Evolutionary conservation across 2,329 filamentous ascomycete species (phyloP).

Genomic region (Arachnomyces sp.): DNA sequence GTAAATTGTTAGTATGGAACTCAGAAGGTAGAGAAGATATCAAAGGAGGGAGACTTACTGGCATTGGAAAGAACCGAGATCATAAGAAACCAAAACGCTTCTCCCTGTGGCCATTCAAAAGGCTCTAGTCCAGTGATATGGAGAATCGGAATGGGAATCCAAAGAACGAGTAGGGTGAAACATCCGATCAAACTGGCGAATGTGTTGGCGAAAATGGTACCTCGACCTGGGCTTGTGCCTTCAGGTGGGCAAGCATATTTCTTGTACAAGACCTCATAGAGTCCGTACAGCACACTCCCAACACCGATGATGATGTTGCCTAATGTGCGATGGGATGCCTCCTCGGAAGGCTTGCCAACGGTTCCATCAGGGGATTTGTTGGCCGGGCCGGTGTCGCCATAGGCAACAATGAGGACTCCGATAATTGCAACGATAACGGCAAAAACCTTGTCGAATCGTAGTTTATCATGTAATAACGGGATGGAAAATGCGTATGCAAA

Average conservation of each 20-base stretch:
- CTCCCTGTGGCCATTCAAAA: slow-evolving; percentile 72
- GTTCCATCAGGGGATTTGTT: slow-evolving; percentile 18
- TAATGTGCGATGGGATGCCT: slow-evolving; percentile 59
- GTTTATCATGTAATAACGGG: slow-evolving; percentile 73
- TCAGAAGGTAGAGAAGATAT: not conserved
- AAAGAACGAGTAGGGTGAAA: slow-evolving; percentile 80
- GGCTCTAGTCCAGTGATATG: slow-evolving; percentile 69
- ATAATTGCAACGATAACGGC: slow-evolving; percentile 80
- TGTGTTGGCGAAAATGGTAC: slow-evolving; percentile 89
- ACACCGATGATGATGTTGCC: slow-evolving; percentile 89
- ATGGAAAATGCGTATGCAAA: slow-evolving; percentile 98
- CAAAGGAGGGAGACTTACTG: slow-evolving; percentile 39
- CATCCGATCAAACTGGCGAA: slow-evolving; percentile 79
- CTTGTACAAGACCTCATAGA: slow-evolving; percentile 98
- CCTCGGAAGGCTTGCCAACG: slow-evolving; percentile 29
- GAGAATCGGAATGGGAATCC: slow-evolving; percentile 81
- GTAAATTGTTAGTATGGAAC: not conserved
- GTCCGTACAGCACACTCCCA: slow-evolving; percentile 84
- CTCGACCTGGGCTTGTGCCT: slow-evolving; percentile 72
- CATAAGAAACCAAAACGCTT: slow-evolving; percentile 69
- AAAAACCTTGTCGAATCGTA: slow-evolving; percentile 74
- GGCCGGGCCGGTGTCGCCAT: slow-evolving; percentile 63
- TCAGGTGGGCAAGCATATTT: slow-evolving; percentile 86
- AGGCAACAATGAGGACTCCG: slow-evolving; percentile 90
- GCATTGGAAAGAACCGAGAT: slow-evolving; percentile 81